phyloP scores from a whole-genome alignment of 2,329 filamentous ascomycete genomes.

The Myriosclerotinia curreyana region DNA sequence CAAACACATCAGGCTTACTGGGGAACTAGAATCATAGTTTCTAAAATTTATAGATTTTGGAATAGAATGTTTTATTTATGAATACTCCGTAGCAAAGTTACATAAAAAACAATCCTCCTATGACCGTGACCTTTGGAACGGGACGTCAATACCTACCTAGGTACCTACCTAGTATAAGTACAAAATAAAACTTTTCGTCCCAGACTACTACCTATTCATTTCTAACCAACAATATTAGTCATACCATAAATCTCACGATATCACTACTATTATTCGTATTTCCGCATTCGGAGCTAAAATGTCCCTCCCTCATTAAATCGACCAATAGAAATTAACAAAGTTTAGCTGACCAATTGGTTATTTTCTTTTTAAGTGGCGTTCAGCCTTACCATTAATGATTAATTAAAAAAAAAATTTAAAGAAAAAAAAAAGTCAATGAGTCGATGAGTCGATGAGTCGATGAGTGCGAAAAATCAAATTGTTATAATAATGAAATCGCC shows the following conservation, averaged over 20 bases:
- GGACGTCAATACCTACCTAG: too few species aligned
- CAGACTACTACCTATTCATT: not conserved
- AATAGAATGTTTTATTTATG: too few species aligned
- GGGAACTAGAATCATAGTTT: not conserved
- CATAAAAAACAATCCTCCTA: not conserved
- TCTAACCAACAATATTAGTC: not conserved
- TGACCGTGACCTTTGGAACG: not conserved
- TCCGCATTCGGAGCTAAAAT: conserved; percentile 1
- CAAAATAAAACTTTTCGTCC: too few species aligned
- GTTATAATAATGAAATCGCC: too few species aligned
- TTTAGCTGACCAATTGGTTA: not conserved
- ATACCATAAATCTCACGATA: not conserved
- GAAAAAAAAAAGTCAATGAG: not conserved
- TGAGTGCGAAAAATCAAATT: too few species aligned
- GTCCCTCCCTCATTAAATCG: too few species aligned
- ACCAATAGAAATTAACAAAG: not conserved
- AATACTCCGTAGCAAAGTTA: not conserved
- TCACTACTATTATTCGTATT: too few species aligned
- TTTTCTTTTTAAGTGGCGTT: not conserved
- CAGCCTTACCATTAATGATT: not conserved
- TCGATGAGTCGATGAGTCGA: not conserved
- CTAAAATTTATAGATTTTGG: not conserved
- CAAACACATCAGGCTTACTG: not conserved
- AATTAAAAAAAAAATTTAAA: too few species aligned
- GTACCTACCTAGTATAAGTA: too few species aligned